phyloP scores from a whole-genome alignment of 208 protist genomes.

The Crithidia expoeki region DNA sequence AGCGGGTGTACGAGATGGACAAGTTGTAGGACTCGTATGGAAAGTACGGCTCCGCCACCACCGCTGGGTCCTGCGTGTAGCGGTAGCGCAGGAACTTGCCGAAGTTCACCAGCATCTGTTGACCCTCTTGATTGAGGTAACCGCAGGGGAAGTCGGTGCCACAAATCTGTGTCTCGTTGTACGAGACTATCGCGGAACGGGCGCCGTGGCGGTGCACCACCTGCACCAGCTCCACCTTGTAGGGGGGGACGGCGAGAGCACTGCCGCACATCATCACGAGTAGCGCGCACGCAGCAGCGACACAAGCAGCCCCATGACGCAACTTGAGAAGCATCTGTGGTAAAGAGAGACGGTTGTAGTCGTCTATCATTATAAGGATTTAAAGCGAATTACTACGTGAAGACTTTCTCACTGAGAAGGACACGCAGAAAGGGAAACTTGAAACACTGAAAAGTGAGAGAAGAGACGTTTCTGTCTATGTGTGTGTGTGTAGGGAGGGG shows the following conservation, averaged over 20 bases:
- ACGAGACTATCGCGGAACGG: conserved; percentile 30
- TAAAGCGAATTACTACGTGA: neutral
- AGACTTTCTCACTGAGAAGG: neutral
- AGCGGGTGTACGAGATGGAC: conserved; percentile 55
- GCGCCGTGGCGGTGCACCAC: conserved; percentile 67
- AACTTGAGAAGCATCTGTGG: conserved; percentile 1
- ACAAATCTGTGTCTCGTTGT: conserved; percentile 56
- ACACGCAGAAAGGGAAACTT: conserved; percentile 2
- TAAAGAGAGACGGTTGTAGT: neutral
- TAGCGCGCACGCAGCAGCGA: conserved; percentile 45
- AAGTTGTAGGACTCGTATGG: conserved; percentile 47
- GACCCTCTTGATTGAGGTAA: conserved; percentile 47
- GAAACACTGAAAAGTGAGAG: neutral
- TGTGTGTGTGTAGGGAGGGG: too few relatives aligned
- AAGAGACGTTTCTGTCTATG: too few relatives aligned
- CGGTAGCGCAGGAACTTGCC: conserved; percentile 47
- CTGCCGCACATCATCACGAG: conserved; percentile 17
- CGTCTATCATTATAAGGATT: too few relatives aligned
- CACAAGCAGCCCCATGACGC: neutral
- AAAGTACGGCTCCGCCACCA: conserved; percentile 37
- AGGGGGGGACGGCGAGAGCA: conserved; percentile 19
- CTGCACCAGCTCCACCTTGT: conserved; percentile 51
- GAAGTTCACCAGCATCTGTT: conserved; percentile 44
- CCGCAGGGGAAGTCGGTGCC: conserved; percentile 50
- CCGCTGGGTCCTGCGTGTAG: conserved; percentile 37